Base-by-base conservation (phyloP, 2,329 filamentous ascomycete species). In the Fusarium nygamai region DNA sequence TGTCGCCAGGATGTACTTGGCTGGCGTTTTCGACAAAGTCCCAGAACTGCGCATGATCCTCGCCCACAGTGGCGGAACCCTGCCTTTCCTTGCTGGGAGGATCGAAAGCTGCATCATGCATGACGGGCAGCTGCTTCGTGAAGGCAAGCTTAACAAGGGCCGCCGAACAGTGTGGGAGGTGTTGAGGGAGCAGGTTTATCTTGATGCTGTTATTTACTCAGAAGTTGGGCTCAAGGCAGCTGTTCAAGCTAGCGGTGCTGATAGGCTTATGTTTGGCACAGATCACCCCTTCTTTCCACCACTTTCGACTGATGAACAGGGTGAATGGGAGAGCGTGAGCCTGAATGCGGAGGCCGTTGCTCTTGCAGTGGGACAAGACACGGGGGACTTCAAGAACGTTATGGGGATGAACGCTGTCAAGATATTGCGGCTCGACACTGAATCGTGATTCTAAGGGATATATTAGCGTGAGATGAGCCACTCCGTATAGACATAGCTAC, bases 261-360 rank as follows among this genome's bases (percentile, higher is more conserved):
- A 95, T 76, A 86, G 93, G 67, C 83, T 96, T 58, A 89, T 96
- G 86, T 96, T 96, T 83, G 94, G 93, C 33, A 95, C 93, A 1
- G 93, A 95, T 80, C 92, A 95, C 81, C 93, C 93, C 1, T 95
- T 96, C 84, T 96, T 96, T 82, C 93, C 93, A n/a, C 93, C 93
- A 2, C 82, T 95, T 24, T 87, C 86, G 38, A 86, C 84, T 41
- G 89, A 91, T 57, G 90, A 90, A 66, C 86, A 89, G 72, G 88
- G 86, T 43, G 88, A 91, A 76, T 94, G 92, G 92, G 87, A 91
- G 77, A 94, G 92, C 78, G 92, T 94, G 8, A 88, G 80, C 57
- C 67, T 85, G 73, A 87, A 87, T 67, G 83, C 82, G 2, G 81
- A 84, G 11, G 90, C 90, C 11, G 89, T 92, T n/a, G 80, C 84